A percentile compares a stretch with the other conserved stretches of the same genome.
phyloP scores from a whole-genome alignment of 768 basidiomycete species.

The Boletus bicolor region DNA sequence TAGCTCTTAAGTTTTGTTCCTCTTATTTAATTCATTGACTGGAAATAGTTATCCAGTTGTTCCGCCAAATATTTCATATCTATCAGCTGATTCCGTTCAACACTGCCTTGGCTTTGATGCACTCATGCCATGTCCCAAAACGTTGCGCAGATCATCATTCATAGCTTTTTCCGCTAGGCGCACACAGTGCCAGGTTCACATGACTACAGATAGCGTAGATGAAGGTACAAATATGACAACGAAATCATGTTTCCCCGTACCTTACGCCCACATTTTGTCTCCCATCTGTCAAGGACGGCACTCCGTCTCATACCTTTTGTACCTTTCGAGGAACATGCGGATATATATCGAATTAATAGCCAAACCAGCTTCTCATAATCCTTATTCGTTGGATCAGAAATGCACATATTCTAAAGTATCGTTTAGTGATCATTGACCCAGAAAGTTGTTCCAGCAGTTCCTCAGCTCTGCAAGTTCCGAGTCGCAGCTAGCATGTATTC shows the following conservation, averaged over 20 bases:
- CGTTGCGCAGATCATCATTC: not conserved
- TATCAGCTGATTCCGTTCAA: not conserved
- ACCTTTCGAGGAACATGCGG: not conserved
- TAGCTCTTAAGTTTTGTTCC: not conserved
- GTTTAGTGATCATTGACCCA: not conserved
- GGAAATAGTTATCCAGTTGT: not conserved
- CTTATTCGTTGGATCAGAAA: slow-evolving; percentile 1
- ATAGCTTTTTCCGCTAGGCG: not conserved
- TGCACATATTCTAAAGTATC: not conserved
- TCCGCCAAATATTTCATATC: not conserved
- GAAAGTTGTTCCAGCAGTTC: not conserved
- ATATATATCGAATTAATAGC: not conserved
- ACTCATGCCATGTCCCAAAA: not conserved
- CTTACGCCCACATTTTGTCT: not conserved
- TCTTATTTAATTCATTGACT: not conserved
- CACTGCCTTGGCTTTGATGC: not conserved
- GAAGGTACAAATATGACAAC: not conserved
- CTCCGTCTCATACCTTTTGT: not conserved
- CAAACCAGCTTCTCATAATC: not conserved
- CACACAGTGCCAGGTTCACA: not conserved
- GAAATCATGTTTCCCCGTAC: not conserved
- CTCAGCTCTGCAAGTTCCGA: not conserved
- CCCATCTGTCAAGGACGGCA: not conserved
- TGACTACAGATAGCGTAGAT: not conserved
- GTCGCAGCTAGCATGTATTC: not conserved